Evolutionary conservation across 108 stramenopile genomes (phyloP), one percentile per base, ranked within the genome.

Genomic region (Fragilariopsis cylindrus): DNA sequence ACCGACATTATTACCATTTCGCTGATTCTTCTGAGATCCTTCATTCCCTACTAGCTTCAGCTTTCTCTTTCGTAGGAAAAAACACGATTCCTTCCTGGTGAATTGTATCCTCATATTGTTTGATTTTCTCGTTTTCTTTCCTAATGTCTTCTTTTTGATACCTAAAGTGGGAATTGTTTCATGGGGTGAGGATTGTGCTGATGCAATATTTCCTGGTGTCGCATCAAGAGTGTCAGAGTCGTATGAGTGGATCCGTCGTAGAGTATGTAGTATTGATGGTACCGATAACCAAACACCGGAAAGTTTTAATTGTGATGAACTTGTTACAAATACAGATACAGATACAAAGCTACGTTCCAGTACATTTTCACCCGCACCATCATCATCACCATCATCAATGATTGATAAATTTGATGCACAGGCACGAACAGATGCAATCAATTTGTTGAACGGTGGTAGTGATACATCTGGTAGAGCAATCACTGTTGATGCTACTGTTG

Each of bases 121-220:
- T 30, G 30, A 30, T 30, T 30, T 30, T 30, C 30, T 30, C 30
- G 30, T 2, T 30, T 30, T 30, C 30, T 30, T 30, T 30, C 30
- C 30, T 30, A 2, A 30, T 30, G 30, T 30, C 30, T 12, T 50
- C 56, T 74, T 4, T 39, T 67, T 60, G 74, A 84, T 77, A 49
- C 60, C 0, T 30, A 30, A 65, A 79, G 71, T 77, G 11, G 88
- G 83, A 5, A 74, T 86, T 6, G 60, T 82, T 11, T 76, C 74
- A 0, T 88, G 85, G 85, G 88, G 88, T 6, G 80, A 82, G 11
- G 78, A 82, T 57, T 88, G 88, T 64, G 82, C 81, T 52, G 69
- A 86, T 77, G 69, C 60, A 6, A 46, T 76, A 7, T 86, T 81
- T 65, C 88, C 88, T 15, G 85, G 84, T 18, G 82, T 88, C 41